Evolutionary conservation across 805 yeast species (phyloP).

Genomic region (Kuraishia molischiana): DNA sequence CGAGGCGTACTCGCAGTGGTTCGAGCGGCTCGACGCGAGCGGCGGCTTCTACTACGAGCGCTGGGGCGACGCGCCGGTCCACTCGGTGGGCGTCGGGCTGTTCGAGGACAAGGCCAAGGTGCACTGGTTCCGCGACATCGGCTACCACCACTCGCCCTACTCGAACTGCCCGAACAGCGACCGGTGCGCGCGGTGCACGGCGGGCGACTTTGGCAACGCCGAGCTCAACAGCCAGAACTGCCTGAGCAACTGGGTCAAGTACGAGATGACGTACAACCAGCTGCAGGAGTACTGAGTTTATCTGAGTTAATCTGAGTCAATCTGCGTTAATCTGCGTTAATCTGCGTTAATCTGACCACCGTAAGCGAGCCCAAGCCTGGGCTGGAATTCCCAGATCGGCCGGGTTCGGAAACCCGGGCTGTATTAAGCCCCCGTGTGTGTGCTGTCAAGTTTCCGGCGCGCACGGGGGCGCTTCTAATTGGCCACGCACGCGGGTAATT

Average conservation of each 20-base stretch:
- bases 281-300: constrained; percentile 19
- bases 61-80: constrained; percentile 94
- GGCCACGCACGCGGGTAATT: too few species aligned
- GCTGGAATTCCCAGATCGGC: too few species aligned
- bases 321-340: too few species aligned
- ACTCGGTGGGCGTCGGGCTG: constrained; percentile 61
- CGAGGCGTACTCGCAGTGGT: constrained; percentile 60
- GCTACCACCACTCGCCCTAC: constrained; percentile 69
- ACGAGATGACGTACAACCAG: constrained; percentile 24
- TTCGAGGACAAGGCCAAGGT: constrained; percentile 63
- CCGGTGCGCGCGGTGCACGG: constrained; percentile 29
- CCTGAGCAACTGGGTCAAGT: constrained; percentile 24
- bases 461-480: too few species aligned
- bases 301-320: too few species aligned
- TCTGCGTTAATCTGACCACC: too few species aligned
- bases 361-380: too few species aligned
- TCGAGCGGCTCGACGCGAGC: constrained; percentile 53
- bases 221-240: constrained; percentile 24
- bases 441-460: too few species aligned
- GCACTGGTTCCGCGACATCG: constrained; percentile 85
- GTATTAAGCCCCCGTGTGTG: too few species aligned
- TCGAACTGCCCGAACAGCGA: constrained; percentile 67
- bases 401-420: too few species aligned
- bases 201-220: constrained; percentile 21
- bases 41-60: constrained; percentile 86